These are phyloP conservation scores for Trapa bicornis DNA, from an alignment of 345 rosid genomes.

Conservation along the genomic window DNA sequence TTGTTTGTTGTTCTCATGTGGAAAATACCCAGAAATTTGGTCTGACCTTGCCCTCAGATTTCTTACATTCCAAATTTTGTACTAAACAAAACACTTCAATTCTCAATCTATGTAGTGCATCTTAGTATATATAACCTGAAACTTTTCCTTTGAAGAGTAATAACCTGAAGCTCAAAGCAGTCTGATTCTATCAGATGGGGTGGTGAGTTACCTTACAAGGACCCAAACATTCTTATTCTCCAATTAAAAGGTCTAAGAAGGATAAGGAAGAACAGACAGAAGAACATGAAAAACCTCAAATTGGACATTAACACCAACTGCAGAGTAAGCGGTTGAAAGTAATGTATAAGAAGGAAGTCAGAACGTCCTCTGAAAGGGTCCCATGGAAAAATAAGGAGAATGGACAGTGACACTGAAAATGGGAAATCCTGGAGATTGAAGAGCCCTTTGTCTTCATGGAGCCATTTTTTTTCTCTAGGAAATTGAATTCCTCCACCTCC, in stretches of 20 bases:
- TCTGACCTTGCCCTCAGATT: not conserved
- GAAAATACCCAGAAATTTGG: not conserved
- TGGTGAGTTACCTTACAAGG: not conserved
- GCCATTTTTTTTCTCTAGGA: slow-evolving; percentile 24
- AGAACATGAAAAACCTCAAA: not conserved
- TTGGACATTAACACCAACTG: slow-evolving; percentile 14
- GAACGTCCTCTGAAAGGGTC: not conserved
- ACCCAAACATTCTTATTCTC: not conserved
- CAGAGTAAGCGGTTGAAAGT: slow-evolving; percentile 1
- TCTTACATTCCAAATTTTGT: not conserved
- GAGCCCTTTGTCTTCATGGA: not conserved
- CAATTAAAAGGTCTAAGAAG: not conserved
- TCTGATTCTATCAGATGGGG: too few species aligned
- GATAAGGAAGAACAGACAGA: not conserved
- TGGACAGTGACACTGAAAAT: not conserved
- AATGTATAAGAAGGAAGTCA: not conserved
- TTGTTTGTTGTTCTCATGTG: not conserved
- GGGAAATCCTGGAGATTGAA: not conserved
- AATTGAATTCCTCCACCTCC: slow-evolving; percentile 95
- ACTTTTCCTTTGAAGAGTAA: not conserved
- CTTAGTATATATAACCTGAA: not conserved
- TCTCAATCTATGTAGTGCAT: not conserved
- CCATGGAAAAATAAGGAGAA: not conserved
- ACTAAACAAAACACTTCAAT: not conserved
- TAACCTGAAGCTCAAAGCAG: too few species aligned